These are phyloP conservation scores for Yarrowia hollandica DNA, from an alignment of 805 yeast genomes.

Conservation along the genomic window DNA sequence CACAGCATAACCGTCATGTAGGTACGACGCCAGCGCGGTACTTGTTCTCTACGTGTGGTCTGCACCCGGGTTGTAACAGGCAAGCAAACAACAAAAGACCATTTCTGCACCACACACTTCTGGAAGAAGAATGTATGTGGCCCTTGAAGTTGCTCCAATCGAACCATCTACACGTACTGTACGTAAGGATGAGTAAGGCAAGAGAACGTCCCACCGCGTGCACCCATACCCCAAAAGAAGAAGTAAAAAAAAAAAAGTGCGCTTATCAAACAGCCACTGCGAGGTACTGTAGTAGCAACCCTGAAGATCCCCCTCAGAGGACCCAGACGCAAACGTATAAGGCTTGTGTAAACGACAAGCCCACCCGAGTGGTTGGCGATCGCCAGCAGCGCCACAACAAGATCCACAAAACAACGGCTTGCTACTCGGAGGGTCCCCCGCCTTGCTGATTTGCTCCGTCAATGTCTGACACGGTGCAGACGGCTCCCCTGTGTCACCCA, in stretches of 20 bases:
- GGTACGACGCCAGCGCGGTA: constrained; percentile 8
- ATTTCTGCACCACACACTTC: constrained; percentile 9
- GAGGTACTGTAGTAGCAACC: constrained; percentile 4
- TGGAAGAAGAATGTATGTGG: constrained; percentile 5
- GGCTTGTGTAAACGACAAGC: neutral
- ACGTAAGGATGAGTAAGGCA: constrained; percentile 9
- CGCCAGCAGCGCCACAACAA: no score
- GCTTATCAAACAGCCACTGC: constrained; percentile 1
- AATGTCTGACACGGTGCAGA: neutral
- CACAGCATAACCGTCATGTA: constrained; percentile 21
- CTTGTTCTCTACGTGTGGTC: constrained; percentile 7
- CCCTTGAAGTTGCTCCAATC: neutral
- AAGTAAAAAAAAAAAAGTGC: no score
- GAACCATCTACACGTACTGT: neutral
- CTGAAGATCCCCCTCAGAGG: neutral
- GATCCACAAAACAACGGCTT: no score
- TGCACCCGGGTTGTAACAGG: neutral
- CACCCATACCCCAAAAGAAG: no score
- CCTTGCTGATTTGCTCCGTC: neutral
- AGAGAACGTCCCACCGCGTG: no score
- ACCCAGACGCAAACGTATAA: neutral
- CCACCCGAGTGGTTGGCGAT: neutral
- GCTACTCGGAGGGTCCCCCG: no score
- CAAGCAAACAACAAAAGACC: neutral
- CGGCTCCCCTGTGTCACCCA: constrained; percentile 8